A percentile compares a stretch with the other conserved stretches of the same genome.
These are phyloP conservation scores for Aspergillus calidoustus DNA, from an alignment of 2,329 filamentous ascomycete genomes.

Conservation along the genomic window DNA sequence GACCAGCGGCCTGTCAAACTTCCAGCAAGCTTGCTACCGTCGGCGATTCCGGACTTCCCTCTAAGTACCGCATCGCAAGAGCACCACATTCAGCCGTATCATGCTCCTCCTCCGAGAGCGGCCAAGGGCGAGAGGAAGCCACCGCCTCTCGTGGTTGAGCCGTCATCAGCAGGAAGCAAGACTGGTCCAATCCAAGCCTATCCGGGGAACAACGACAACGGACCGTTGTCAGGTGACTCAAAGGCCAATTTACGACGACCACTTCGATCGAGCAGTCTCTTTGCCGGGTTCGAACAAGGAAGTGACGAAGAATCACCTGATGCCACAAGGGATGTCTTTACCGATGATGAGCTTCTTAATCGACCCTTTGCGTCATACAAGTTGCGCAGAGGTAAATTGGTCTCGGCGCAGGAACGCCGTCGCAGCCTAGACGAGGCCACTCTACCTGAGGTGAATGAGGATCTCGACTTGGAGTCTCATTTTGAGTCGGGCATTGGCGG, in stretches of 20 bases:
- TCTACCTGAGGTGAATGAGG: slow-evolving; percentile 45
- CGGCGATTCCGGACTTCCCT: slow-evolving; percentile 66
- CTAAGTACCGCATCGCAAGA: slow-evolving; percentile 32
- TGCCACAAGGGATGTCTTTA: slow-evolving; percentile 40
- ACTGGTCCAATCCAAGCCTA: slow-evolving; percentile 66
- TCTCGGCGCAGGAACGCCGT: slow-evolving; percentile 39
- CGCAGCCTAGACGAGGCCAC: slow-evolving; percentile 39
- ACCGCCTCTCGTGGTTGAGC: slow-evolving; percentile 45
- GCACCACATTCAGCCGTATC: slow-evolving; percentile 39
- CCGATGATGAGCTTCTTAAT: slow-evolving; percentile 50
- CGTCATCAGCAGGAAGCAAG: slow-evolving; percentile 27
- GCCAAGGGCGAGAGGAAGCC: slow-evolving; percentile 33
- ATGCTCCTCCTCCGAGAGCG: slow-evolving; percentile 39
- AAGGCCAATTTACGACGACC: slow-evolving; percentile 68
- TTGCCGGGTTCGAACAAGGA: slow-evolving; percentile 77
- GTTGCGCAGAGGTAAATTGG: slow-evolving; percentile 47
- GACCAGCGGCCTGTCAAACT: slow-evolving; percentile 77
- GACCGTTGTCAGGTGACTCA: slow-evolving; percentile 65
- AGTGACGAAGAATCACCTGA: slow-evolving; percentile 55
- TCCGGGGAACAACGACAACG: slow-evolving; percentile 80
- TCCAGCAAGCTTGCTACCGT: slow-evolving; percentile 78
- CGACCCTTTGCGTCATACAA: slow-evolving; percentile 51
- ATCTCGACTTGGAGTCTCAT: slow-evolving; percentile 36
- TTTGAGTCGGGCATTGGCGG: slow-evolving; percentile 23
- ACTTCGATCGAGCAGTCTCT: slow-evolving; percentile 80